A percentile compares a stretch with the other conserved stretches of the same genome.
Conservation (phyloP, 805 yeast genomes). For the Scheffersomyces ergatensis region DNA sequence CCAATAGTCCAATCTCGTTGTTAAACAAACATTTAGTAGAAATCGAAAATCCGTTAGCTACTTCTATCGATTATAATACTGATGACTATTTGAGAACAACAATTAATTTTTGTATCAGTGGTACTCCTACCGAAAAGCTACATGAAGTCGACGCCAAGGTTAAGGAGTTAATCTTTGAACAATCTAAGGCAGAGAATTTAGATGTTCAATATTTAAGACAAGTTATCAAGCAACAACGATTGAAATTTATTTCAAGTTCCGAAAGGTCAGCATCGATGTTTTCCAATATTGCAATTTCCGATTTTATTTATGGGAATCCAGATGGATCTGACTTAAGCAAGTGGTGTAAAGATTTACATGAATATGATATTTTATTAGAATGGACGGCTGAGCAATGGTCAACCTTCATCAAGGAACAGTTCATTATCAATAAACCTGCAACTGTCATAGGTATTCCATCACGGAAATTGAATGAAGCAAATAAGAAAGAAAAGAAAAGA, state of each 20-base stretch:
- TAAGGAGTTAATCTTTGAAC: slow-evolving; percentile 50
- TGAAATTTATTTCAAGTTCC: slow-evolving; percentile 57
- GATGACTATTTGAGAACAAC: slow-evolving; percentile 70
- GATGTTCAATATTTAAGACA: slow-evolving; percentile 68
- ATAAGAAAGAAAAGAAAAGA: slow-evolving; percentile 51
- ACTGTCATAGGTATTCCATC: slow-evolving; percentile 76
- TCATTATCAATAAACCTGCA: slow-evolving; percentile 62
- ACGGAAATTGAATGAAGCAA: slow-evolving; percentile 46
- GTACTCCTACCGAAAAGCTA: slow-evolving; percentile 72
- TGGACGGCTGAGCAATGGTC: slow-evolving; percentile 78
- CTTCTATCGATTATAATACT: slow-evolving; percentile 64
- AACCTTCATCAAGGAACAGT: slow-evolving; percentile 45
- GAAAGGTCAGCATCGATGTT: slow-evolving; percentile 64
- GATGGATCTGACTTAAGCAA: slow-evolving; percentile 56
- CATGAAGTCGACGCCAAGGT: slow-evolving; percentile 52
- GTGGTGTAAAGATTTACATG: slow-evolving; percentile 56
- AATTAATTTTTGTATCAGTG: slow-evolving; percentile 56
- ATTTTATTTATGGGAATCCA: slow-evolving; percentile 73
- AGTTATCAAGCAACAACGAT: slow-evolving; percentile 60
- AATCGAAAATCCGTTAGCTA: slow-evolving; percentile 76
- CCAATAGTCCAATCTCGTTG: slow-evolving; percentile 75
- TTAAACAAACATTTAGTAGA: slow-evolving; percentile 74
- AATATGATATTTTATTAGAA: slow-evolving; percentile 51
- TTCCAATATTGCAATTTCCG: slow-evolving; percentile 67
- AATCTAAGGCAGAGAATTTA: slow-evolving; percentile 46